A percentile compares a stretch with the other conserved stretches of the same genome.
Conservation (phyloP, 306 rosid genomes). For the Quercus dentata region DNA sequence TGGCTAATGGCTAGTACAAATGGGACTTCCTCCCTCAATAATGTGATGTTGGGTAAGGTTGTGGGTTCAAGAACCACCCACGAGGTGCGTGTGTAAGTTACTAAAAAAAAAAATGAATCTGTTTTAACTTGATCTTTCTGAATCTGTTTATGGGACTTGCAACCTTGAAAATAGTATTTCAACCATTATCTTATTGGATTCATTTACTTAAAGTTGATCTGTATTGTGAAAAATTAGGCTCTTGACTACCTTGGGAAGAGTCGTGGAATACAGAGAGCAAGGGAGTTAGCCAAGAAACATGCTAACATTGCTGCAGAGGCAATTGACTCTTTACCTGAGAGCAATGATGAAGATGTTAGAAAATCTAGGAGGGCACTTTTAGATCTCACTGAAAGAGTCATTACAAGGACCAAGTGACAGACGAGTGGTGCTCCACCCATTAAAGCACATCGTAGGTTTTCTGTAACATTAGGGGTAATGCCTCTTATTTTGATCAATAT, state of each 20-base stretch:
- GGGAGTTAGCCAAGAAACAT: conserved; percentile 78
- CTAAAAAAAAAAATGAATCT: no score
- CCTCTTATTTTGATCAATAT: not conserved
- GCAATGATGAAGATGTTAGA: conserved; percentile 64
- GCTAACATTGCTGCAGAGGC: conserved; percentile 88
- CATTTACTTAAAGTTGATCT: conserved; percentile 4
- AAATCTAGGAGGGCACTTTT: conserved; percentile 81
- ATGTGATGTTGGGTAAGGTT: no score
- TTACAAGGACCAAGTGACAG: conserved; percentile 72
- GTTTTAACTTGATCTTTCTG: not conserved
- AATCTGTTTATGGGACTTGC: not conserved
- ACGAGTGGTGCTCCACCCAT: not conserved
- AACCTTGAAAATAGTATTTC: not conserved
- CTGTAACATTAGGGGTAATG: not conserved
- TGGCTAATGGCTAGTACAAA: no score
- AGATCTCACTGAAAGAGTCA: conserved; percentile 81
- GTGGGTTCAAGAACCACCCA: no score
- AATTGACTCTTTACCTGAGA: conserved; percentile 75
- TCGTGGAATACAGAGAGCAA: conserved; percentile 74
- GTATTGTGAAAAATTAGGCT: conserved; percentile 46
- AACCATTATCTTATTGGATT: not conserved
- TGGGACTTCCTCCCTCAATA: no score
- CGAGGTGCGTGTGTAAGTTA: no score
- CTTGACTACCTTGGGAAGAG: conserved; percentile 88
- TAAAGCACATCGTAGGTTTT: not conserved